Base-by-base conservation (phyloP, 2,329 filamentous ascomycete genomes). In the Lecanicillium sp. region DNA sequence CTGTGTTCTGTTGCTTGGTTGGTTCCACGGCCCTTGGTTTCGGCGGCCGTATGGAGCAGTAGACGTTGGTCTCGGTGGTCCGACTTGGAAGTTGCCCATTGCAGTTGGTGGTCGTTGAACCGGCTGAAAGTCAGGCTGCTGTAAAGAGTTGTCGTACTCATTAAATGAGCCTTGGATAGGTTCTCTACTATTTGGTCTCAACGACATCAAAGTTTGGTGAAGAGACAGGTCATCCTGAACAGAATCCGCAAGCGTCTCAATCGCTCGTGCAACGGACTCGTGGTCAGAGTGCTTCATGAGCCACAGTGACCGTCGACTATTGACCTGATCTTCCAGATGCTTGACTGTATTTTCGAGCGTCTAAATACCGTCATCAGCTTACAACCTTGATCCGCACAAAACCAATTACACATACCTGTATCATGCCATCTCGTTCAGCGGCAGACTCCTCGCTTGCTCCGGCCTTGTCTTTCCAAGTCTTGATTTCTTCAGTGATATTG, bases 321-420 rank as follows among this genome's bases (percentile, higher is more conserved):
- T 62, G 43, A 60, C 51, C 38, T 63, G 58, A 18, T 56, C 56
- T 43, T 63, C 56, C 5, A 63, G 49, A 19, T 59, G 51, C 32
- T 53, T 48, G 41, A 60, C 55, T 2, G 51, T 55, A 8, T 50
- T 48, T 20, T 59, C 54, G n/a, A 62, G 50, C 11, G 49, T 47
- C 58, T 62, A 9, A 15, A 2, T 6, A 30, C 13, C 22, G 22
- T 25, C 22, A 25, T 6, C 9, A 29, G n/a, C n/a, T n/a, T n/a
- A n/a, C n/a, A 31, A 16, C 13, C 16, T 14, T 27, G n/a, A 36
- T 18, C 15, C 18, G 14, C 15, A 22, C 32, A 13, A 20, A 3
- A 14, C 25, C 7, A 20, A 9, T 20, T 15, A 16, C 9, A 20
- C 49, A 29, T 37, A 59, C 60, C 46, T 59, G 51, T 45, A 62